Evolutionary conservation across 2,329 filamentous ascomycete genomes (phyloP), one percentile per base, ranked within the genome.

Genomic region (Cercospora janseana): DNA sequence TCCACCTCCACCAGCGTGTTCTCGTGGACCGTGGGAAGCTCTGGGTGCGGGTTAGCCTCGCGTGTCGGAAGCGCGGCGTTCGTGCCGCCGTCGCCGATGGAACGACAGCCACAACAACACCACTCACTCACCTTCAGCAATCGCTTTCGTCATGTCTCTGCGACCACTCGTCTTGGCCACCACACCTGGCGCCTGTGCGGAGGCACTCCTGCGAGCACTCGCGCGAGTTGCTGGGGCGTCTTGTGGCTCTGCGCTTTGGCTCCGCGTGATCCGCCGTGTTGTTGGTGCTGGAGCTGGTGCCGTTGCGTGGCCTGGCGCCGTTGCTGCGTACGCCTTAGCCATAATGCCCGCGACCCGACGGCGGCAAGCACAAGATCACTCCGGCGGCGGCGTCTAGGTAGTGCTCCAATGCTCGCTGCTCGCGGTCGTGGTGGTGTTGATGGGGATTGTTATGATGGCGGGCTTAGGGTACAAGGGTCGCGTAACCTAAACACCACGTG

Each of bases 241-340:
- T 38, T 43, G 37, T n/a, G 50, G 50, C 27, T 52, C 44, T 16
- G 45, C 50, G 31, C 50, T 52, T 26, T 43, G 28, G 20, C 50
- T 52, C 10, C 50, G 37, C 20, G 44, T 40, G 10, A 34, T 31
- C 18, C 50, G 44, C 44, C 50, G 50, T 10, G 38, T 48, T 7
- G 50, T 35, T 28, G 28, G 38, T 20, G 38, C 44, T 4, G 49
- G 28, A 15, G 41, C 48, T 16, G n/a, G n/a, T n/a, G 16, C 48
- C 5, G 43, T 21, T 9, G 49, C 13, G 9, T 32, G 21, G 35
- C 23, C 32, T 15, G 44, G 29, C 29, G 50, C 50, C 23, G 49
- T 48, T 23, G 50, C 38, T 21, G 44, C 24, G 18, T 51, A 46
- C 8, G 38, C 32, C 37, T 34, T 52, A 16, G 50, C 50, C 50